Evolutionary conservation across 2,329 filamentous ascomycete genomes (phyloP).

Genomic region (Penicillium sp.): DNA sequence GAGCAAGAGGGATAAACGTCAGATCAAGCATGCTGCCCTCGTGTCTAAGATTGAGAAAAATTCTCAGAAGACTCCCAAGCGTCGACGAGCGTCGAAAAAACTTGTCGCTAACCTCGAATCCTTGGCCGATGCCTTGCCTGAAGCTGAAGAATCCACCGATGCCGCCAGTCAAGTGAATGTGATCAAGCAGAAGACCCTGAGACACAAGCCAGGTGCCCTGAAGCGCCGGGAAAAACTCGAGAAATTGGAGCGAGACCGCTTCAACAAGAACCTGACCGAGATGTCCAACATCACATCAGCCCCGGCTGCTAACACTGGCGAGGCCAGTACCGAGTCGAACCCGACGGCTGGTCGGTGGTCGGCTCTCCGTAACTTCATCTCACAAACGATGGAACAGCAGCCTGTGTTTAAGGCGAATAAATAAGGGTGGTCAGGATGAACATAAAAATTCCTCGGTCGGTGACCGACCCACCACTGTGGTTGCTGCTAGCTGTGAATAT

Average conservation of each 20-base stretch:
- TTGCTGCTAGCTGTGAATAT: background rate
- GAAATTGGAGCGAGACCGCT: slow-evolving; percentile 76
- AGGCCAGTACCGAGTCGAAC: slow-evolving; percentile 19
- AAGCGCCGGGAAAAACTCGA: slow-evolving; percentile 82
- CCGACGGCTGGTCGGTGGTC: slow-evolving; percentile 68
- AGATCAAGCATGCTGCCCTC: slow-evolving; percentile 78
- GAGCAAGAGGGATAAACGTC: slow-evolving; percentile 79
- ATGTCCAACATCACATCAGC: slow-evolving; percentile 52
- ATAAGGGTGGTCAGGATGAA: slow-evolving; percentile 15
- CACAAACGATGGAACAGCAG: slow-evolving; percentile 85
- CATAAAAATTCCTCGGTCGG: background rate
- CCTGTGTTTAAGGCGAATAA: slow-evolving; percentile 62
- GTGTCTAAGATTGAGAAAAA: slow-evolving; percentile 72
- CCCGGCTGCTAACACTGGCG: slow-evolving; percentile 28
- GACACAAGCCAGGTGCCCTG: slow-evolving; percentile 72
- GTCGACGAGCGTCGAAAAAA: slow-evolving; percentile 71
- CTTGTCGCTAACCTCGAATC: slow-evolving; percentile 72
- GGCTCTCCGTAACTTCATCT: slow-evolving; percentile 78
- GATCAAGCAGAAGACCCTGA: slow-evolving; percentile 72
- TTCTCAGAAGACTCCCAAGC: slow-evolving; percentile 57
- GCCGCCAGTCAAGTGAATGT: slow-evolving; percentile 60
- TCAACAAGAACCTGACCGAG: slow-evolving; percentile 78
- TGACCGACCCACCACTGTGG: background rate
- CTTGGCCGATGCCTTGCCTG: slow-evolving; percentile 77
- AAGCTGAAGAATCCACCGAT: slow-evolving; percentile 51